Evolutionary conservation across 192 early-diverging fungal species (phyloP), one percentile per base, ranked within the genome.

Genomic region (Coemansia asiatica): DNA sequence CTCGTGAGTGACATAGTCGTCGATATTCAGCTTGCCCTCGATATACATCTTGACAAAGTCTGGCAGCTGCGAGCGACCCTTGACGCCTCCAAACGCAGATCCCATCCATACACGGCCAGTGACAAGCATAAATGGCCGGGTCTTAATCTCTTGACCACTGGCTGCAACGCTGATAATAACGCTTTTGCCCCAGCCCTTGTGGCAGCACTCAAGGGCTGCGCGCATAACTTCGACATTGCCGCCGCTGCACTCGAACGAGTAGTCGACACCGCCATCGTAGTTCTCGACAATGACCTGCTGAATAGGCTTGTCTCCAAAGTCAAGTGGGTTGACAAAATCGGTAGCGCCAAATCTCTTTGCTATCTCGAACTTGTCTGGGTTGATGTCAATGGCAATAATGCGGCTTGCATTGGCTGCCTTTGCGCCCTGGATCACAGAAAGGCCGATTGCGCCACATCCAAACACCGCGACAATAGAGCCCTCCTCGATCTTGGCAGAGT

Each of bases 41-140:
- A 95, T 48, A 74, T 98, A 98, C 73, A 93, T 85, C 64, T 94
- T 77, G 28, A 98, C 94, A 62, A 95, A 82, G 12, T 83, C 87
- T 5, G 94, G 94, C 56, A 98, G 83, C 71, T 98, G 92, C 0
- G 91, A 83, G 58, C 94, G 86, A 16, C 96, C 96, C 87, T 97
- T 98, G 72, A 96, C 88, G 51, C 96, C 96, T 68, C 96, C 96
- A 81, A 97, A 98, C 6, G 96, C 96, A 56, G 89, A 90, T 21
- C 96, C 96, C 76, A 92, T 92, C 96, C 96, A 98, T 10, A 89
- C 89, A 59, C 96, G 90, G 15, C 94, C 95, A 63, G 96, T 98
- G 6, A 98, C 93, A 44, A 98, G 85, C 83, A 96, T 94, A 88
- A 98, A 97, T 46, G 96, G 96, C 47, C 95, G 88, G 9, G 96